Conservation (phyloP, 176 grass and related monocot genomes). For the Puccinellia tenuiflora region DNA sequence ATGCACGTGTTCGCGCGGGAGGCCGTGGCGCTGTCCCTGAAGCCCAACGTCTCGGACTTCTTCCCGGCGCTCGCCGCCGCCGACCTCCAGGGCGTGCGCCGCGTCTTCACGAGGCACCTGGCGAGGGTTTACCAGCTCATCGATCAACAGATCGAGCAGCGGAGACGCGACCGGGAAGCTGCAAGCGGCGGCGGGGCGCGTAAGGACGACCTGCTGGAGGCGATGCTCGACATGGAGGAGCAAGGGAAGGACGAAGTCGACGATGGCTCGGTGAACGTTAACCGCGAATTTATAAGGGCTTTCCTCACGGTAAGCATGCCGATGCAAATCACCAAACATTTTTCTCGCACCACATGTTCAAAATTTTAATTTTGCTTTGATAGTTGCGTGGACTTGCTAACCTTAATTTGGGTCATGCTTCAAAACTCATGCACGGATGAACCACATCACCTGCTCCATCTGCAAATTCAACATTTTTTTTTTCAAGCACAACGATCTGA, state of each 20-base stretch:
- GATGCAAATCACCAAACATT: background rate
- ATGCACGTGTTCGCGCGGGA: conserved; percentile 1
- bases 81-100: conserved; percentile 41
- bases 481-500: no score
- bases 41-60: conserved; percentile 49
- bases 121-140: conserved; percentile 3
- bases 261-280: background rate
- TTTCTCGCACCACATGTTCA: background rate
- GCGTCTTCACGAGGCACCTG: background rate
- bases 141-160: conserved; percentile 40
- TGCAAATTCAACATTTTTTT: no score
- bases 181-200: no score
- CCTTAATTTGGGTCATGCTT: no score
- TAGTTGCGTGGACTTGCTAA: background rate
- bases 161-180: background rate
- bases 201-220: conserved; percentile 29
- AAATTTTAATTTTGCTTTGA: background rate
- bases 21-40: background rate
- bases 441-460: no score
- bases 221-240: conserved; percentile 27
- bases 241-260: background rate
- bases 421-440: background rate
- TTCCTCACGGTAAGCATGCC: conserved; percentile 24
- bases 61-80: conserved; percentile 26
- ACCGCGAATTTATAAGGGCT: background rate